Evolutionary conservation across 73 alveolate genomes (phyloP).

Genomic region (Symbiodinium natans): DNA sequence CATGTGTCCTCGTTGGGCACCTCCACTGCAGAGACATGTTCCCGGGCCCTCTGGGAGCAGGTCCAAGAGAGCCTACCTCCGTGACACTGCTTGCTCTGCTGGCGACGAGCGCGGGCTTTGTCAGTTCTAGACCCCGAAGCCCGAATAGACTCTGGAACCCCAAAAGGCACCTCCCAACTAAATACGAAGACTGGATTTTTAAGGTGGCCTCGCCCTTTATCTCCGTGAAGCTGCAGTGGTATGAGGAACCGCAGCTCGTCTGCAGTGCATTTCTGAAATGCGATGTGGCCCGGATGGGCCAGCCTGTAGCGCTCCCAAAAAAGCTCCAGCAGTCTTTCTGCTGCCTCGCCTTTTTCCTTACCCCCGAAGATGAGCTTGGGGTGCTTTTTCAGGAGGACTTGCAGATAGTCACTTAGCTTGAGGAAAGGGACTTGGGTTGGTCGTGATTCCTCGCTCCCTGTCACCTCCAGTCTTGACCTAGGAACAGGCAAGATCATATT

Average conservation of each 20-base stretch:
- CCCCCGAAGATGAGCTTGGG: neutral
- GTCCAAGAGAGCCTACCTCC: neutral
- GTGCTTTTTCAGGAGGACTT: neutral
- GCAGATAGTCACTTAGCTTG: neutral
- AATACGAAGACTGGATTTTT: neutral
- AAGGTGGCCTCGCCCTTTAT: too few relatives aligned
- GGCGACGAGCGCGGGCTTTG: neutral
- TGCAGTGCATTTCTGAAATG: neutral
- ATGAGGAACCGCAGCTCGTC: neutral
- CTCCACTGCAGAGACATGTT: too few relatives aligned
- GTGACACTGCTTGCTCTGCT: neutral
- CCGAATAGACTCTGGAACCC: neutral
- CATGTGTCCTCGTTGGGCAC: too few relatives aligned
- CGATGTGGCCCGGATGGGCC: neutral
- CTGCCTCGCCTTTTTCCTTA: neutral
- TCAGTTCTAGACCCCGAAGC: neutral
- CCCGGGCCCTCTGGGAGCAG: too few relatives aligned
- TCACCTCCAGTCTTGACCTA: neutral
- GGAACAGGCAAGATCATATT: neutral
- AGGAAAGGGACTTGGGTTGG: neutral
- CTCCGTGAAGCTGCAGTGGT: neutral
- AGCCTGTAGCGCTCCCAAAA: neutral
- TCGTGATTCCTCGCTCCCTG: too few relatives aligned
- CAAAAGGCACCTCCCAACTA: neutral
- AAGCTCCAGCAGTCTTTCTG: neutral